A percentile compares a stretch with the other conserved stretches of the same genome.
These are phyloP conservation scores for Nitzschia sp. DNA, from an alignment of 108 stramenopile genomes.

Conservation along the genomic window DNA sequence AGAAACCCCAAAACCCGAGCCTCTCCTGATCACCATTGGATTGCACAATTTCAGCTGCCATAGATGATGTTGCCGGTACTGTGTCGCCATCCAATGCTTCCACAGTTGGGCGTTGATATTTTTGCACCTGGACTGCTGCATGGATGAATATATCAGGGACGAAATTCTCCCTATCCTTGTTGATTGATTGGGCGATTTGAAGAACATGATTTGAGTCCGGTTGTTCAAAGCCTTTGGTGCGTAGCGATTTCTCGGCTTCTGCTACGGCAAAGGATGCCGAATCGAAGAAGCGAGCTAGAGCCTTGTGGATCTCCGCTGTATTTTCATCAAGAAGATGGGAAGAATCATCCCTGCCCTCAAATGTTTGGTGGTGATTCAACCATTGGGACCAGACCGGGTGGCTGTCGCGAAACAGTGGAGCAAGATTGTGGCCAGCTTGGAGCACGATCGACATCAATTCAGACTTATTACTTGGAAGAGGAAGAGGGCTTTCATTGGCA, in stretches of 20 bases:
- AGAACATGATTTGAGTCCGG: constrained; percentile 54
- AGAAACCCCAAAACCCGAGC: constrained; percentile 87
- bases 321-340: background rate
- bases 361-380: constrained; percentile 27
- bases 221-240: constrained; percentile 51
- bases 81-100: background rate
- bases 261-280: constrained; percentile 51
- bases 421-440: constrained; percentile 65
- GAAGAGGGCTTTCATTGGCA: background rate
- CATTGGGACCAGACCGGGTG: constrained; percentile 65
- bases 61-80: background rate
- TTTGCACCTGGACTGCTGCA: constrained; percentile 41
- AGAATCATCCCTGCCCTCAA: background rate
- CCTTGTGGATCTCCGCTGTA: constrained; percentile 18
- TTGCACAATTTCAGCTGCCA: background rate
- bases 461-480: constrained; percentile 26
- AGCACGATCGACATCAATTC: constrained; percentile 57
- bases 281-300: constrained; percentile 46
- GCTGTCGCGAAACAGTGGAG: constrained; percentile 47
- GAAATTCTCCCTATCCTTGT: constrained; percentile 3
- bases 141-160: constrained; percentile 51
- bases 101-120: background rate
- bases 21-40: constrained; percentile 36
- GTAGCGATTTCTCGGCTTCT: constrained; percentile 33
- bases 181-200: constrained; percentile 39